Evolutionary conservation across 345 rosid species (phyloP).

Genomic region (Sonneratia alba): DNA sequence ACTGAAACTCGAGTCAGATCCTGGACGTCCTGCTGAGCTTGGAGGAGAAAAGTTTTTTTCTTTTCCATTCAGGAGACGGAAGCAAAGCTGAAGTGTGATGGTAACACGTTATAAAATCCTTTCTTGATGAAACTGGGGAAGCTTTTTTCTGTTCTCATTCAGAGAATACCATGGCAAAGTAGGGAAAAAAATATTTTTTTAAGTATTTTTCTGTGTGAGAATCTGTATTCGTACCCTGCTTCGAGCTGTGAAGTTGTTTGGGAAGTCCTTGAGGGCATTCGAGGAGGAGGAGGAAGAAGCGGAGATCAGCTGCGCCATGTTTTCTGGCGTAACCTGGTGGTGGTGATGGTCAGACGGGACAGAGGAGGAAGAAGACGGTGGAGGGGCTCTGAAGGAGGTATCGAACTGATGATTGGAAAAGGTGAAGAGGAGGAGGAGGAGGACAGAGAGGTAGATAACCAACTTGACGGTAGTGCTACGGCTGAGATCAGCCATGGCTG

Average conservation of each 20-base stretch:
- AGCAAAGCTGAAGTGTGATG: too few species aligned
- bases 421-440: background rate
- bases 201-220: background rate
- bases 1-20: too few species aligned
- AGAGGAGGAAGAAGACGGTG: too few species aligned
- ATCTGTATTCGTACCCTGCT: background rate
- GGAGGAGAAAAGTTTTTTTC: too few species aligned
- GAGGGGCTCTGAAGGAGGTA: background rate
- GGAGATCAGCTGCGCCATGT: background rate
- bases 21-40: too few species aligned
- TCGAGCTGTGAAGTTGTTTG: background rate
- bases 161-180: background rate
- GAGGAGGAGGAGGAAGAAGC: background rate
- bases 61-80: too few species aligned
- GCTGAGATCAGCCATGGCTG: constrained; percentile 5
- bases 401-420: background rate
- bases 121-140: too few species aligned
- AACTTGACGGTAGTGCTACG: background rate
- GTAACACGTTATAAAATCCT: too few species aligned
- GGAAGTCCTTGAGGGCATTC: background rate
- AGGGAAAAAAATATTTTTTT: too few species aligned
- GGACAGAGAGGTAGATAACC: background rate
- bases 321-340: background rate
- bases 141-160: too few species aligned
- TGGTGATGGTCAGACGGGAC: background rate